Evolutionary conservation across 2,329 filamentous ascomycete species (phyloP).

Genomic region (Bipolaris bicolor): DNA sequence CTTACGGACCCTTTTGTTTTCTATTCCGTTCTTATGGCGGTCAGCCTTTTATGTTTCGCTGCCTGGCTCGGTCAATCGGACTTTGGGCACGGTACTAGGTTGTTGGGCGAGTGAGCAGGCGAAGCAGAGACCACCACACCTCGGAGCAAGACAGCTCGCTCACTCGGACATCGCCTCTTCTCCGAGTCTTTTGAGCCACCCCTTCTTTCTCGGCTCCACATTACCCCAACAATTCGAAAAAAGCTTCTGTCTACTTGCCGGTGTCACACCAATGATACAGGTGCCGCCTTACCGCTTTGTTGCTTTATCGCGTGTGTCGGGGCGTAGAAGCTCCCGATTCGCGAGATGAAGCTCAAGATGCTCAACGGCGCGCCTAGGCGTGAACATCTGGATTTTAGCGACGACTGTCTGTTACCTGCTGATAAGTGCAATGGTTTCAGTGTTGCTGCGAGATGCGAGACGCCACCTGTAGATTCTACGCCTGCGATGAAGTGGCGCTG

Average conservation of each 20-base stretch:
- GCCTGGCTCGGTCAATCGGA: slow-evolving; percentile 8
- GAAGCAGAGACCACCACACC: slow-evolving; percentile 4
- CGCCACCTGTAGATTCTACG: slow-evolving; percentile 8
- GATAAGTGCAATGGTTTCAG: slow-evolving; percentile 49
- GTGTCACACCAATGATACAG: neutral
- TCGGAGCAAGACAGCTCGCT: neutral
- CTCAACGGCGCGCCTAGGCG: slow-evolving; percentile 67
- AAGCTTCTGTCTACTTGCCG: neutral
- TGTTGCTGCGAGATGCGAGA: slow-evolving; percentile 29
- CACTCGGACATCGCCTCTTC: slow-evolving; percentile 7
- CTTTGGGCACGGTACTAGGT: neutral
- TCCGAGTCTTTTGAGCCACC: neutral
- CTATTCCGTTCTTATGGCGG: neutral
- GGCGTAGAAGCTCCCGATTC: neutral
- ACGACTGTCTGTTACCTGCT: slow-evolving; percentile 59
- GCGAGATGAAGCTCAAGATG: slow-evolving; percentile 53
- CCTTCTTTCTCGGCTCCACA: slow-evolving; percentile 8
- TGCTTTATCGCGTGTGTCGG: neutral
- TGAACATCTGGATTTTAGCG: slow-evolving; percentile 61
- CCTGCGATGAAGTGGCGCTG: slow-evolving; percentile 40
- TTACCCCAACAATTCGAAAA: neutral
- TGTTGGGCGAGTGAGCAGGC: neutral
- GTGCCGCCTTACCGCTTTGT: neutral
- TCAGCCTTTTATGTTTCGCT: slow-evolving; percentile 5
- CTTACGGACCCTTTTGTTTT: too few relatives aligned